Conservation (phyloP, 148 eudicot species). For the Beta vulgaris region DNA sequence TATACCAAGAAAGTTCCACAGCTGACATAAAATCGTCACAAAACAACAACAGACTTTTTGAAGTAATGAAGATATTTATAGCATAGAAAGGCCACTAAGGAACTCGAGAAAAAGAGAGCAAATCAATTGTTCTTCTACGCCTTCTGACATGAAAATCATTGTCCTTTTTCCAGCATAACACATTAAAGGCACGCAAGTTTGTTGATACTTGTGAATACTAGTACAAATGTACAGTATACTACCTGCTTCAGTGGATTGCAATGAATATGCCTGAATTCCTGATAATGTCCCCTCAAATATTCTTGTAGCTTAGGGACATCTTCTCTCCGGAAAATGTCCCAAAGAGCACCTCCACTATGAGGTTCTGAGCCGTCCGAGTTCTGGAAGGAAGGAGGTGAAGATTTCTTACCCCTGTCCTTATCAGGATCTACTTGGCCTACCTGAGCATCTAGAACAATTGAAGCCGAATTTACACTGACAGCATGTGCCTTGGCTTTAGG, state of each 20-base stretch:
- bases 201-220: not conserved
- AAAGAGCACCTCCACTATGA: conserved; percentile 56
- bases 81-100: not conserved
- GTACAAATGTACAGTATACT: not conserved
- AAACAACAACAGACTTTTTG: not conserved
- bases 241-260: conserved; percentile 51
- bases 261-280: conserved; percentile 60
- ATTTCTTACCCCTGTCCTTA: not conserved
- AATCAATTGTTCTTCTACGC: not conserved
- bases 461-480: not conserved
- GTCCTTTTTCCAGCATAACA: not conserved
- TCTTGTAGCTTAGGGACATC: conserved; percentile 67
- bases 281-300: conserved; percentile 52
- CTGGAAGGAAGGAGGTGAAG: not conserved
- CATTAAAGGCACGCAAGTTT: not conserved
- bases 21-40: not conserved
- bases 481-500: not conserved
- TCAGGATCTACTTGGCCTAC: not conserved
- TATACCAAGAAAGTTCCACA: not conserved
- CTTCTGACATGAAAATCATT: not conserved
- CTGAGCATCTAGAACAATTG: not conserved
- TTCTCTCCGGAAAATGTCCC: conserved; percentile 74
- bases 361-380: conserved; percentile 14
- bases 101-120: not conserved
- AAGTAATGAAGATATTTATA: not conserved